Conservation (phyloP, 208 protist species). For the Trypanosoma cruzi region DNA sequence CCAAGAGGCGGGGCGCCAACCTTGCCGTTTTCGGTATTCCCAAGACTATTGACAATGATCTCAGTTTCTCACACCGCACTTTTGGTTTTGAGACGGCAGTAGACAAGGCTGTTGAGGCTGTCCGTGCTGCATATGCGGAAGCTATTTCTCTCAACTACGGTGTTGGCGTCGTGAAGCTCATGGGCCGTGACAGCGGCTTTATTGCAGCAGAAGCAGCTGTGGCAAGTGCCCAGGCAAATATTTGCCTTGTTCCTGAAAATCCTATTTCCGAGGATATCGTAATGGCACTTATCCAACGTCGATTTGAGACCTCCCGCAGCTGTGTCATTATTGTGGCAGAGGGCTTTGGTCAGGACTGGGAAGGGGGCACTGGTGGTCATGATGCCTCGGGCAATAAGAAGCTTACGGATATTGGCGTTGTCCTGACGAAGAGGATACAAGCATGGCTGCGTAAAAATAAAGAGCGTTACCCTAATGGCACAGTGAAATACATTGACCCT, state of each 20-base stretch:
- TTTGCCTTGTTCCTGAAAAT: slow-evolving; percentile 94
- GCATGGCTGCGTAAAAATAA: slow-evolving; percentile 77
- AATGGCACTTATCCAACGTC: slow-evolving; percentile 81
- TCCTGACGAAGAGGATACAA: slow-evolving; percentile 88
- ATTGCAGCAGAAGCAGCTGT: slow-evolving; percentile 94
- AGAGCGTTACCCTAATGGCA: slow-evolving; percentile 62
- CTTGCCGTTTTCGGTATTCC: slow-evolving; percentile 94
- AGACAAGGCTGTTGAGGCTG: slow-evolving; percentile 83
- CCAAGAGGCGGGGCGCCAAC: slow-evolving; percentile 70
- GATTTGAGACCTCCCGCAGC: slow-evolving; percentile 72
- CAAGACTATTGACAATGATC: slow-evolving; percentile 97
- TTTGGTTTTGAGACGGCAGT: slow-evolving; percentile 96
- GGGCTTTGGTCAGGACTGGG: slow-evolving; percentile 93
- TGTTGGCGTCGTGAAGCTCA: slow-evolving; percentile 95
- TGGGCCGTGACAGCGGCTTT: slow-evolving; percentile 95
- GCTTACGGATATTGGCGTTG: slow-evolving; percentile 90
- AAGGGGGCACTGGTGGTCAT: slow-evolving; percentile 49
- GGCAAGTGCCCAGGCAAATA: slow-evolving; percentile 89
- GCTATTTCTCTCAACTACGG: slow-evolving; percentile 89
- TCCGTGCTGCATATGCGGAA: slow-evolving; percentile 93
- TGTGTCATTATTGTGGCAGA: slow-evolving; percentile 96
- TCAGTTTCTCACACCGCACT: slow-evolving; percentile 92
- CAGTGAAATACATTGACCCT: slow-evolving; percentile 96
- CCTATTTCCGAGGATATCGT: slow-evolving; percentile 82
- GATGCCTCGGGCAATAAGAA: slow-evolving; percentile 95